Evolutionary conservation across 495 filamentous ascomycete genomes (phyloP), one percentile per base, ranked within the genome.

Genomic region (Cladorrhinum samala): DNA sequence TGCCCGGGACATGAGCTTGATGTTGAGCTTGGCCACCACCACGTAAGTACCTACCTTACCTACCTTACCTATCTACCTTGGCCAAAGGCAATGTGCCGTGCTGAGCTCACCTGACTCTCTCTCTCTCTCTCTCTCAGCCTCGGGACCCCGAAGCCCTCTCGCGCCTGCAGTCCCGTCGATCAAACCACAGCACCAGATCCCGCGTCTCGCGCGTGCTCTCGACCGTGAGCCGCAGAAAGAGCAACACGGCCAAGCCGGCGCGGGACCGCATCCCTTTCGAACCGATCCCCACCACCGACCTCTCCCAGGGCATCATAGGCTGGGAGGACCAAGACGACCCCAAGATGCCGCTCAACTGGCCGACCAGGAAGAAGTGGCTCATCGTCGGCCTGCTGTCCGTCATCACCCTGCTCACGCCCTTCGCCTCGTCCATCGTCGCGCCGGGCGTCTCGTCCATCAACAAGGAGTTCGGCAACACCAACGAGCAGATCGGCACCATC

Each of bases 291-390:
- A 39, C 69, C 16, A 69, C 70, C 1, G 65, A 80, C 49, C 67
- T 82, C 5, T 66, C 68, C 19, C 64, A 67, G 9, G 70, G 71
- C 36, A 63, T 81, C 63, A 61, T 84, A 20, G 79, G 78, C 1
- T 85, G 82, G 81, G 78, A 83, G 39, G 72, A 73, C 8, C 76
- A 78, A 50, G 76, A 86, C 46, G 87, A 91, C 56, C 84, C 84
- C 0, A 69, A 79, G 40, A 87, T 89, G 69, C 87, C 87, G 3
- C 74, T 83, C 61, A 91, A 92, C 66, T 88, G 84, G 57, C 62
- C 78, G 0, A 53, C 58, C 0, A 56, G 66, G 37, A 73, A 76
- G 46, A 94, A 94, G 69, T 91, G 86, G 83, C 53, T 82, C 0
- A 76, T 87, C 44, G 84, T 91, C 0, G 76, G 69, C 14, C 65